A percentile compares a stretch with the other conserved stretches of the same genome.
These are phyloP conservation scores for Bruguiera parviflora DNA, from an alignment of 345 rosid genomes.

Conservation along the genomic window DNA sequence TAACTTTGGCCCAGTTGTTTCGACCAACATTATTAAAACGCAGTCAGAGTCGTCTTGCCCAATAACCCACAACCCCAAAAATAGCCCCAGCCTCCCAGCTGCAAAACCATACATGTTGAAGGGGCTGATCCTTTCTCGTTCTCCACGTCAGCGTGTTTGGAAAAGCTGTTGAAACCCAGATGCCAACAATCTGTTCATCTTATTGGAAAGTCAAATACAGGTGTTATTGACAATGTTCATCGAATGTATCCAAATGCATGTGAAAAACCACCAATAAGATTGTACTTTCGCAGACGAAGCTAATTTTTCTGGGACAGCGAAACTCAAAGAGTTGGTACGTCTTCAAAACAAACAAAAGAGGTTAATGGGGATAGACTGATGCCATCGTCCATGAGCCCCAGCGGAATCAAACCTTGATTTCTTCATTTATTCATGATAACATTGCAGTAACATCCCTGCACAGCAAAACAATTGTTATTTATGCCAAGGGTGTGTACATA, in stretches of 20 bases:
- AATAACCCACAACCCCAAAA: too few relatives aligned
- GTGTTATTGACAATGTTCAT: slow-evolving; percentile 14
- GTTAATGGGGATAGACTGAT: background rate
- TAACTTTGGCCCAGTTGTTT: too few relatives aligned
- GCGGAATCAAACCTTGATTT: background rate
- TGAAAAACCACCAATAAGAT: slow-evolving; percentile 1
- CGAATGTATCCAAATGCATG: background rate
- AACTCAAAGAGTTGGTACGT: slow-evolving; percentile 7
- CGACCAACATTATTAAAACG: too few relatives aligned
- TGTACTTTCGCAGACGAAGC: background rate
- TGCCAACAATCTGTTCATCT: slow-evolving; percentile 2
- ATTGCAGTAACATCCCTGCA: slow-evolving; percentile 14
- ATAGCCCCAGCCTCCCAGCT: too few relatives aligned
- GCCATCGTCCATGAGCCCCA: slow-evolving; percentile 3
- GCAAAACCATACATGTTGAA: too few relatives aligned
- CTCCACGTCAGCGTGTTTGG: too few relatives aligned
- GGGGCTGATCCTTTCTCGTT: too few relatives aligned
- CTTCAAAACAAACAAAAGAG: slow-evolving; percentile 11
- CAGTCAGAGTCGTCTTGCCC: too few relatives aligned
- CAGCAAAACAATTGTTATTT: background rate
- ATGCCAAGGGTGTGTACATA: background rate
- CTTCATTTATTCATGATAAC: slow-evolving; percentile 17
- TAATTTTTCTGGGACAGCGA: background rate
- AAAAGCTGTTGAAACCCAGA: background rate
- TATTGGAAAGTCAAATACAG: background rate